These are phyloP conservation scores for Termitomyces sp. DNA, from an alignment of 768 basidiomycete species.

Conservation along the genomic window DNA sequence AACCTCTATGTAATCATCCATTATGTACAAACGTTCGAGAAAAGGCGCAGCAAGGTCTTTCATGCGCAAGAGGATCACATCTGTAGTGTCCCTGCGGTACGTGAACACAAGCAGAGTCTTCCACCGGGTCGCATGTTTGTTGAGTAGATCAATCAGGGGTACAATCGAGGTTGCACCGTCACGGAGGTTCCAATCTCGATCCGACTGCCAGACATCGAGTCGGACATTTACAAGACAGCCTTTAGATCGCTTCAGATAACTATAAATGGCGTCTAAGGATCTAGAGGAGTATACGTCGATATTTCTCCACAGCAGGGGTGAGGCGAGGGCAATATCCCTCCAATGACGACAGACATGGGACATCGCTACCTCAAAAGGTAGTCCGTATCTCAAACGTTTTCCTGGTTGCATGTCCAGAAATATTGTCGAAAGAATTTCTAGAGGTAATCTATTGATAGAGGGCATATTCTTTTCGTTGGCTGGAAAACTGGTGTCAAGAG, in stretches of 20 bases:
- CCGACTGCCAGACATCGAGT: conserved; percentile 24
- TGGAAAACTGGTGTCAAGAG: neutral
- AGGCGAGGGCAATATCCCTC: conserved; percentile 29
- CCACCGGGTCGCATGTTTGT: conserved; percentile 19
- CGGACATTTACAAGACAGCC: conserved; percentile 21
- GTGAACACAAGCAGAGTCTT: conserved; percentile 21
- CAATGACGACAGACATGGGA: conserved; percentile 38
- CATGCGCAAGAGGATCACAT: conserved; percentile 18
- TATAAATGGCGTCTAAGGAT: conserved; percentile 17
- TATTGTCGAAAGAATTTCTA: conserved; percentile 25
- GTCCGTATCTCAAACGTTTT: conserved; percentile 14
- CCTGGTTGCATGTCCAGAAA: conserved; percentile 18
- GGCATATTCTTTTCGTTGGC: neutral
- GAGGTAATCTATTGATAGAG: conserved; percentile 18
- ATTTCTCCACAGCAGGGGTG: conserved; percentile 33
- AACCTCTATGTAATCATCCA: conserved; percentile 3
- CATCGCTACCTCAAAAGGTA: conserved; percentile 30
- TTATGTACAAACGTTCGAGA: conserved; percentile 20
- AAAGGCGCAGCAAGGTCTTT: conserved; percentile 15
- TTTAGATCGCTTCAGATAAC: conserved; percentile 26
- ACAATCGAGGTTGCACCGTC: conserved; percentile 4
- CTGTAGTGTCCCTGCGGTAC: conserved; percentile 16
- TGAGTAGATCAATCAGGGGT: conserved; percentile 15
- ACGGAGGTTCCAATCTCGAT: conserved; percentile 10
- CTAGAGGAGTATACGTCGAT: conserved; percentile 24